Evolutionary conservation across 176 grass and related monocot genomes (phyloP).

Genomic region (Oryza punctata): DNA sequence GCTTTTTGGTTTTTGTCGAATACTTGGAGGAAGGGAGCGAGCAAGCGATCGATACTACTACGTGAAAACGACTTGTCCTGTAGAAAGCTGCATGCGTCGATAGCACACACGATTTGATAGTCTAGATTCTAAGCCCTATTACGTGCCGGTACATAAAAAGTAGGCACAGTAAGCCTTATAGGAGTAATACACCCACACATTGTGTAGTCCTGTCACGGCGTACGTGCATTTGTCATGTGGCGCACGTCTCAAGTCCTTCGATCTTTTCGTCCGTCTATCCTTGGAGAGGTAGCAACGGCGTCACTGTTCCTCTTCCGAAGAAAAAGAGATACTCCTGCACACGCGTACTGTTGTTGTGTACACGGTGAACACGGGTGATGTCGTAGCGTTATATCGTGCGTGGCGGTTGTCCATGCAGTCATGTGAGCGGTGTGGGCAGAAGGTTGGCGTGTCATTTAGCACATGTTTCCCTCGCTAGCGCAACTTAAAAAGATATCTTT

Average conservation of each 20-base stretch:
- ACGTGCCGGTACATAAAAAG: constrained; percentile 57
- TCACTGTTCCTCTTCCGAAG: not conserved
- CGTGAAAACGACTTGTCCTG: constrained; percentile 57
- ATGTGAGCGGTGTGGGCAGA: not conserved
- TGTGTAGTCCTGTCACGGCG: constrained; percentile 43
- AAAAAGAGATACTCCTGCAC: not conserved
- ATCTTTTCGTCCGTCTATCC: not conserved
- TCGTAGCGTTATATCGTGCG: not conserved
- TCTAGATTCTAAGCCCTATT: constrained; percentile 58
- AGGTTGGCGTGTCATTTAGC: not conserved
- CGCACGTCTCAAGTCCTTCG: not conserved
- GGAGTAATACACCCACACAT: constrained; percentile 30
- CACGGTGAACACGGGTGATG: not conserved
- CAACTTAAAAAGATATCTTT: too few species aligned
- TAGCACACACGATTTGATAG: constrained; percentile 47
- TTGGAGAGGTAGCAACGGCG: not conserved
- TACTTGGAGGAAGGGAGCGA: constrained; percentile 24
- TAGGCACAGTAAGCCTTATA: constrained; percentile 36
- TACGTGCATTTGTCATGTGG: constrained; percentile 4
- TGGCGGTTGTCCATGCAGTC: not conserved
- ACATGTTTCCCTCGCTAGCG: not conserved
- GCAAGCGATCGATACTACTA: not conserved
- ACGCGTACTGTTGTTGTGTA: not conserved
- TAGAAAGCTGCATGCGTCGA: constrained; percentile 44
- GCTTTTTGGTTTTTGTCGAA: not conserved